Percentiles rank a stretch among this genome's conserved stretches.
These are phyloP conservation scores for Ramaria sp. DNA, from an alignment of 768 basidiomycete species.

Conservation along the genomic window DNA sequence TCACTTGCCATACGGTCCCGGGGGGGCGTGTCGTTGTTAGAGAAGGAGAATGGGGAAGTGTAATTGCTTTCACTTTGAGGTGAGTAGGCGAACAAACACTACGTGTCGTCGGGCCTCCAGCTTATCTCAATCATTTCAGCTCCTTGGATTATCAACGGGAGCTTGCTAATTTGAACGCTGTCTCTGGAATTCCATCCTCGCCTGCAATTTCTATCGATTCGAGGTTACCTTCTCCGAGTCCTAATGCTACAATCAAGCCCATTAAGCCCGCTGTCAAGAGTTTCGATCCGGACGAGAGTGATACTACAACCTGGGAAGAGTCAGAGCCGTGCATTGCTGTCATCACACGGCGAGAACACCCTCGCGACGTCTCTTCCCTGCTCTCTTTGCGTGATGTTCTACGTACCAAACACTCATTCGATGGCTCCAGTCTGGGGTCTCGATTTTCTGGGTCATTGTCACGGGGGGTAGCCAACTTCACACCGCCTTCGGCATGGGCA, in stretches of 20 bases:
- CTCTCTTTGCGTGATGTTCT: slow-evolving; percentile 54
- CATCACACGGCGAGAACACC: slow-evolving; percentile 53
- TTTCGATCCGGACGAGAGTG: slow-evolving; percentile 53
- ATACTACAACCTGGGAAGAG: slow-evolving; percentile 39
- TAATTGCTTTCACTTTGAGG: slow-evolving; percentile 71
- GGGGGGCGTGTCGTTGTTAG: slow-evolving; percentile 53
- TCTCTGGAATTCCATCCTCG: slow-evolving; percentile 1
- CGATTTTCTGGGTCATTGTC: slow-evolving; percentile 5
- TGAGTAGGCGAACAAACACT: slow-evolving; percentile 18
- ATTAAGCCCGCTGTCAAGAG: slow-evolving; percentile 31
- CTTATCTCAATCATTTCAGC: slow-evolving; percentile 24
- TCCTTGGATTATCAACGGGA: slow-evolving; percentile 47
- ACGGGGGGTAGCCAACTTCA: not conserved
- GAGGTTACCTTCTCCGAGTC: slow-evolving; percentile 6
- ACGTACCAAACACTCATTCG: slow-evolving; percentile 38
- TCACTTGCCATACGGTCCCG: slow-evolving; percentile 53
- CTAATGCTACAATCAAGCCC: slow-evolving; percentile 26
- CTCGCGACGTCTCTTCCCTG: slow-evolving; percentile 46
- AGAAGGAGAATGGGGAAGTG: slow-evolving; percentile 69
- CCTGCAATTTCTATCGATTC: slow-evolving; percentile 4
- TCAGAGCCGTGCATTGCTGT: slow-evolving; percentile 50
- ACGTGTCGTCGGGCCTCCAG: not conserved
- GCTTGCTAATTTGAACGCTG: slow-evolving; percentile 20
- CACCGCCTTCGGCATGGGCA: slow-evolving; percentile 37
- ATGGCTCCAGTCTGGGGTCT: slow-evolving; percentile 13